Conservation (phyloP, 129 eudicot genomes). For the Saposhnikovia divaricata region DNA sequence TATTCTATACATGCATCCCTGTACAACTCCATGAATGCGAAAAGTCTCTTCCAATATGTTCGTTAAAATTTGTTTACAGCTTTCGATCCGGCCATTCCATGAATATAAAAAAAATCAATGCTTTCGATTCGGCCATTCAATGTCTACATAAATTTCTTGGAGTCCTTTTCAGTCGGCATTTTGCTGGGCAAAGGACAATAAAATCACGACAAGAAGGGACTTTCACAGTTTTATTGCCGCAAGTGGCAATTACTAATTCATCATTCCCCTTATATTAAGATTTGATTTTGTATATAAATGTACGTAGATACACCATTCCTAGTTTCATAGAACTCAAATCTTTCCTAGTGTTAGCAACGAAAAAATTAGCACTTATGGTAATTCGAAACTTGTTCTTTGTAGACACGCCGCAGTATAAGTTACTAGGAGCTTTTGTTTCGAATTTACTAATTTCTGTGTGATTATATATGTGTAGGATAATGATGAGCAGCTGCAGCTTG, state of each 20-base stretch:
- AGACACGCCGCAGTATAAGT: no score
- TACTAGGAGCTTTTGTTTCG: neutral
- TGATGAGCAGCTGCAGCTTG: constrained; percentile 17
- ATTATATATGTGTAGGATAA: constrained; percentile 24
- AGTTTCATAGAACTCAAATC: neutral
- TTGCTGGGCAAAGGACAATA: neutral
- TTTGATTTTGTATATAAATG: neutral
- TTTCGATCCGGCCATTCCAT: neutral
- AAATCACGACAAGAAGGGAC: neutral
- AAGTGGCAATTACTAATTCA: neutral
- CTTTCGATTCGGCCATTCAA: neutral
- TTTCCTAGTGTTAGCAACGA: neutral
- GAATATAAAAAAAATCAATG: neutral
- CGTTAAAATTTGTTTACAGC: neutral
- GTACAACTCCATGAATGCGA: neutral
- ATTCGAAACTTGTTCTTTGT: neutral
- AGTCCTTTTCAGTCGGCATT: neutral
- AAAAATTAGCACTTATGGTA: neutral
- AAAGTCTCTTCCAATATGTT: neutral
- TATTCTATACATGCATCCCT: neutral
- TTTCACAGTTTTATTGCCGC: neutral
- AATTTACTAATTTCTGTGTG: neutral
- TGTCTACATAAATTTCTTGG: neutral
- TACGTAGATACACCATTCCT: neutral
- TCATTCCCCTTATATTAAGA: no score